Conservation (phyloP, 257 asterid genomes). For the Linaria vulgaris region DNA sequence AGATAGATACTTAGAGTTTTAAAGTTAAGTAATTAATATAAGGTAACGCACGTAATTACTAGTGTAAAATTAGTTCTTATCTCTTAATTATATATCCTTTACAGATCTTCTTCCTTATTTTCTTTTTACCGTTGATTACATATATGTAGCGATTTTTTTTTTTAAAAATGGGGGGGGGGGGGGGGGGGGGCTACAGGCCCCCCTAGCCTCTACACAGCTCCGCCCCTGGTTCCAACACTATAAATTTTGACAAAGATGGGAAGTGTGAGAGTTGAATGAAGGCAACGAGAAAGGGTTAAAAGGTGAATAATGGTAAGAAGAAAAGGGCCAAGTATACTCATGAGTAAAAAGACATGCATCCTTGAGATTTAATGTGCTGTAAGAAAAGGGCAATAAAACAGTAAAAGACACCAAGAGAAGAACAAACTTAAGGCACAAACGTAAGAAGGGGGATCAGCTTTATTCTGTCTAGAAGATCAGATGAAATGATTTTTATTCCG, state of each 20-base stretch:
- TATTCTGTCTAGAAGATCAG: slow-evolving; percentile 38
- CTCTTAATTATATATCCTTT: too few relatives aligned
- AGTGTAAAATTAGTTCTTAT: too few relatives aligned
- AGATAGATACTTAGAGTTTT: too few relatives aligned
- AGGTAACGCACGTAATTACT: too few relatives aligned
- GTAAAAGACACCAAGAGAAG: slow-evolving; percentile 51
- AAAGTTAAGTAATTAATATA: too few relatives aligned
- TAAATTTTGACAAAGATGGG: slow-evolving; percentile 12
- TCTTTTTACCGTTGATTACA: too few relatives aligned
- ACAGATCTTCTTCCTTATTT: too few relatives aligned
- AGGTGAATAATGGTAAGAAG: slow-evolving; percentile 36
- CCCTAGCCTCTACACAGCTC: too few relatives aligned
- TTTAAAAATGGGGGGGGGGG: too few relatives aligned
- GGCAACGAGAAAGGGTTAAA: slow-evolving; percentile 35
- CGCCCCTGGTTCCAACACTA: too few relatives aligned
- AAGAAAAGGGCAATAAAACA: slow-evolving; percentile 39
- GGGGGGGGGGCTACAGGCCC: too few relatives aligned
- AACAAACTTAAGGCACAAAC: slow-evolving; percentile 69
- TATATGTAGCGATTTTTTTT: too few relatives aligned
- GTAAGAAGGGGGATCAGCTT: slow-evolving; percentile 33
- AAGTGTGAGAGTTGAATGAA: slow-evolving; percentile 19
- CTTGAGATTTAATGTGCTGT: slow-evolving; percentile 39
- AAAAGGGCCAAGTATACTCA: slow-evolving; percentile 35
- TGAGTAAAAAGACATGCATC: slow-evolving; percentile 53
- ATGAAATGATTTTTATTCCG: neutral